Conservation (phyloP, 2,329 filamentous ascomycete species). For the Hypoxylon sp. region DNA sequence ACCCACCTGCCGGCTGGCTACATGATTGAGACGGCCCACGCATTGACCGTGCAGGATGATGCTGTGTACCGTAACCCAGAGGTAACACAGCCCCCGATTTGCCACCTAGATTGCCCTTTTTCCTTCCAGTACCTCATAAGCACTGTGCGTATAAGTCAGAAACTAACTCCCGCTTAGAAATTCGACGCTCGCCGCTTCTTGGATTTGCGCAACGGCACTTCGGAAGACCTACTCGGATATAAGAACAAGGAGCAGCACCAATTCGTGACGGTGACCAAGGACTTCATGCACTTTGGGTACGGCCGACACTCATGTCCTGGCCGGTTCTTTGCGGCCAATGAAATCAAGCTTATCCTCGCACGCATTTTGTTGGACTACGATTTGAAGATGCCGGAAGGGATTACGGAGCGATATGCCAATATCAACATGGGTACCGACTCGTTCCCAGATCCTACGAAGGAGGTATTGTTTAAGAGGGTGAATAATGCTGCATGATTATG, state of each 20-base stretch:
- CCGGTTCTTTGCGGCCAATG: conserved; percentile 54
- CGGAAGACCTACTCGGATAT: conserved; percentile 38
- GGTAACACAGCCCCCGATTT: conserved; percentile 14
- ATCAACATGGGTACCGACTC: conserved; percentile 23
- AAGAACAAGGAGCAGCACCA: conserved; percentile 50
- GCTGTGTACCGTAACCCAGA: conserved; percentile 47
- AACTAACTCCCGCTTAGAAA: conserved; percentile 11
- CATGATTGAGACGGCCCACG: conserved; percentile 51
- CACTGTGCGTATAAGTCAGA: too few relatives aligned
- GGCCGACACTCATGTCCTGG: conserved; percentile 53
- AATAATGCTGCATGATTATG: too few relatives aligned
- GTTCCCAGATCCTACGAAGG: conserved; percentile 35
- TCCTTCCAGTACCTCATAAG: too few relatives aligned
- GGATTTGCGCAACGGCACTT: conserved; percentile 43
- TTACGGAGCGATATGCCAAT: conserved; percentile 35
- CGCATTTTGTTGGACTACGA: conserved; percentile 52
- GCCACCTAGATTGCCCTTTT: background rate
- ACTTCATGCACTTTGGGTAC: conserved; percentile 50
- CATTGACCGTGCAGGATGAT: conserved; percentile 47
- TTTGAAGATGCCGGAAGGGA: conserved; percentile 41
- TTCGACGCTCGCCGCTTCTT: conserved; percentile 51
- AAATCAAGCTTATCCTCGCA: conserved; percentile 55
- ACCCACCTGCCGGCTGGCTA: conserved; percentile 51
- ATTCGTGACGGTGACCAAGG: conserved; percentile 50
- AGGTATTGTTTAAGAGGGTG: conserved; percentile 32